phyloP scores from a whole-genome alignment of 148 eudicot genomes.

The Camellia japonica region DNA sequence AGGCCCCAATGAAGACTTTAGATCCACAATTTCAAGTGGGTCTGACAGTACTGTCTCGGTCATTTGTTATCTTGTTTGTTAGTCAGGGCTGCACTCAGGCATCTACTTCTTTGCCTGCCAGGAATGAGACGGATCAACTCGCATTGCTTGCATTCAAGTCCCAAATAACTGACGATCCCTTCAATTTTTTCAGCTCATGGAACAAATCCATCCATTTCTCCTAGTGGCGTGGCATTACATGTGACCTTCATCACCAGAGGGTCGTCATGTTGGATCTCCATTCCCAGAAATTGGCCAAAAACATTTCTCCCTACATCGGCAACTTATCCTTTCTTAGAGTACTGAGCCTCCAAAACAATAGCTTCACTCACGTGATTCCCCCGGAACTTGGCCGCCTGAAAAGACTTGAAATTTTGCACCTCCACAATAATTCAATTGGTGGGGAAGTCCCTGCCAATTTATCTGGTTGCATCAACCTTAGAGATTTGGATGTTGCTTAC shows the following conservation, averaged over 20 bases:
- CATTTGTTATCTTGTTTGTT: too few relatives aligned
- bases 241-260: not conserved
- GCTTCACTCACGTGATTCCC: not conserved
- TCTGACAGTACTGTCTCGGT: too few relatives aligned
- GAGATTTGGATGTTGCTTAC: too few relatives aligned
- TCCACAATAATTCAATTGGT: constrained; percentile 2
- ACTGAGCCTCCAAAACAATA: not conserved
- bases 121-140: not conserved
- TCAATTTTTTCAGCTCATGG: not conserved
- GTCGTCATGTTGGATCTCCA: not conserved
- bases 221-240: too few relatives aligned
- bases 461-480: constrained; percentile 13
- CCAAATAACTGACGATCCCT: not conserved
- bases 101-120: too few relatives aligned
- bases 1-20: too few relatives aligned
- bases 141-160: not conserved
- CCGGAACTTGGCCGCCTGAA: not conserved
- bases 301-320: not conserved
- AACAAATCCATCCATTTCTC: not conserved
- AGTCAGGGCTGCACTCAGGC: too few relatives aligned
- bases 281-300: too few relatives aligned
- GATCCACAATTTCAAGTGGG: too few relatives aligned
- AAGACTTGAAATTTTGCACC: not conserved
- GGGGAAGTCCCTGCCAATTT: not conserved
- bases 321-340: not conserved